Conservation (phyloP, 108 stramenopile genomes). For the Stephanodiscus triporus region DNA sequence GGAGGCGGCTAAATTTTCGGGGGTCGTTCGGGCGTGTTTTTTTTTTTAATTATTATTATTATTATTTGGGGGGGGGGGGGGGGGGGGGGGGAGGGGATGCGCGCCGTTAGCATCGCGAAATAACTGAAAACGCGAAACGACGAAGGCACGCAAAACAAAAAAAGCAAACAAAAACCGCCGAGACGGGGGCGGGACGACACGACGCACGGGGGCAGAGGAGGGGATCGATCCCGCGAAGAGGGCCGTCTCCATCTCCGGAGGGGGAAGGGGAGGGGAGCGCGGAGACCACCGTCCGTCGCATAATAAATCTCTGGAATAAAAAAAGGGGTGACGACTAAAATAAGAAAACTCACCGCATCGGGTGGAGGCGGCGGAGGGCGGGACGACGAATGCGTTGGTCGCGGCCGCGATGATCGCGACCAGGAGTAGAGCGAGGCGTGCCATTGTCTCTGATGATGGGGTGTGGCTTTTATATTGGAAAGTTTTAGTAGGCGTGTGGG, state of each 20-base stretch:
- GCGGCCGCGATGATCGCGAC: slow-evolving; percentile 42
- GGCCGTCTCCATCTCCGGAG: too few relatives aligned
- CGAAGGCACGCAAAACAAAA: too few relatives aligned
- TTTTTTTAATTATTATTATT: neutral
- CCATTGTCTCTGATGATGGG: neutral
- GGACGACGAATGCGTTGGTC: slow-evolving; percentile 42
- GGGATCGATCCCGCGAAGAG: too few relatives aligned
- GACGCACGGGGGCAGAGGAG: neutral
- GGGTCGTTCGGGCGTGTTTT: too few relatives aligned
- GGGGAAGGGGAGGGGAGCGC: neutral
- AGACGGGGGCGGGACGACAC: too few relatives aligned
- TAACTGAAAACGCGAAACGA: too few relatives aligned
- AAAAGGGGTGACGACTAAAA: neutral
- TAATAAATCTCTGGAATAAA: neutral
- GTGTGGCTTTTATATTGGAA: too few relatives aligned
- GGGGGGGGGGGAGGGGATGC: neutral
- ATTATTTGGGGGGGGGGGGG: neutral
- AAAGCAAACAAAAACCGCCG: too few relatives aligned
- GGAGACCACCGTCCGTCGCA: neutral
- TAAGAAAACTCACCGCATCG: slow-evolving; percentile 37
- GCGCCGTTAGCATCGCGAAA: too few relatives aligned
- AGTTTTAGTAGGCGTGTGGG: too few relatives aligned
- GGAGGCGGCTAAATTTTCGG: neutral
- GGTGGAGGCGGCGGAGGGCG: slow-evolving; percentile 1
- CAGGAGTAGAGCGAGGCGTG: slow-evolving; percentile 34